Conservation (phyloP, 2,329 filamentous ascomycete genomes). For the Neoscytalidium dimidiatum region DNA sequence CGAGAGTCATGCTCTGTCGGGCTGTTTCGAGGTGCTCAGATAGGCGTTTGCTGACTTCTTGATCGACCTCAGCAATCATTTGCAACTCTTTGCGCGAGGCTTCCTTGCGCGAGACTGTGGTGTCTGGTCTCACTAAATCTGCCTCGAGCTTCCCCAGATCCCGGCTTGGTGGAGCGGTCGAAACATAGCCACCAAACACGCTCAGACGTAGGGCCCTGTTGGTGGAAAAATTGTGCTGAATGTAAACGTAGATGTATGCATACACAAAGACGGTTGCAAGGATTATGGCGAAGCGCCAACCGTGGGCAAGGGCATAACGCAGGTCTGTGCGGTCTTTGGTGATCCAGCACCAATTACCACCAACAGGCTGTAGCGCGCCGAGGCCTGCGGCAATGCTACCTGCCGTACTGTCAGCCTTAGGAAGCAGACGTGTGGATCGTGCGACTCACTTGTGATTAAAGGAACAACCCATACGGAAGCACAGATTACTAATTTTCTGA, state of each 20-base stretch:
- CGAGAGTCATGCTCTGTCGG: neutral
- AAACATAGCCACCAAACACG: neutral
- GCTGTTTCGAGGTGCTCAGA: neutral
- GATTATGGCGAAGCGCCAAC: constrained; percentile 49
- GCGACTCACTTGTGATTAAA: constrained; percentile 36
- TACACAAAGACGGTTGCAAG: constrained; percentile 45
- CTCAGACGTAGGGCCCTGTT: neutral
- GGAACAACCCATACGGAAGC: constrained; percentile 45
- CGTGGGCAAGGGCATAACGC: constrained; percentile 49
- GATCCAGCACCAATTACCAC: constrained; percentile 55
- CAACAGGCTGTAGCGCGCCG: constrained; percentile 38
- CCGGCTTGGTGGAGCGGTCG: neutral
- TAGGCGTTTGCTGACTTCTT: neutral
- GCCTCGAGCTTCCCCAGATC: neutral
- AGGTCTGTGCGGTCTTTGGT: constrained; percentile 37
- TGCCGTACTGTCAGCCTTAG: neutral
- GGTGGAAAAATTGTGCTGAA: constrained; percentile 23
- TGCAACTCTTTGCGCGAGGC: neutral
- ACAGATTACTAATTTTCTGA: constrained; percentile 38
- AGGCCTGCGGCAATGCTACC: constrained; percentile 13
- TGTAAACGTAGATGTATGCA: constrained; percentile 44
- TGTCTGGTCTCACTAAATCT: neutral
- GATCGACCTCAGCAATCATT: neutral
- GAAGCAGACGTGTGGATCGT: neutral
- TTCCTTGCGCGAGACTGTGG: neutral